phyloP scores from a whole-genome alignment of 495 filamentous ascomycete species.

The Wilcoxina mikolae region DNA sequence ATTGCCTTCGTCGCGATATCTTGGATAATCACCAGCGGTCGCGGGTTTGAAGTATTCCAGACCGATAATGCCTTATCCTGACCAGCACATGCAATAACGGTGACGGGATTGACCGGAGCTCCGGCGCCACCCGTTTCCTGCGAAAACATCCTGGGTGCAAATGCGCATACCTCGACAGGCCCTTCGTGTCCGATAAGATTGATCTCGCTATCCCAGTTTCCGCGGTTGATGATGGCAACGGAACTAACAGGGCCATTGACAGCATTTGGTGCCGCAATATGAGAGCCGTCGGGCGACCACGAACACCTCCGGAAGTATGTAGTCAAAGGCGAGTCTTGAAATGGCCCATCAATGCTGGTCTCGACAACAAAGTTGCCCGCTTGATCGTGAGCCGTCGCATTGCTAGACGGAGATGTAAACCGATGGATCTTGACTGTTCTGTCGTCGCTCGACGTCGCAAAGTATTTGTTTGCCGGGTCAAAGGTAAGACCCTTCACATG shows the following conservation, averaged over 20 bases:
- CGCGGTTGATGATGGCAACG: conserved; percentile 85
- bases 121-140: conserved; percentile 40
- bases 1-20: conserved; percentile 81
- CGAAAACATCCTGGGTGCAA: conserved; percentile 84
- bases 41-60: conserved; percentile 89
- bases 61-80: conserved; percentile 91
- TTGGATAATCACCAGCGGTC: conserved; percentile 75
- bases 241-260: conserved; percentile 95
- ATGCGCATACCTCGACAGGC: conserved; percentile 91
- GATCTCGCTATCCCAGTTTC: conserved; percentile 89
- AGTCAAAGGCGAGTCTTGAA: conserved; percentile 74
- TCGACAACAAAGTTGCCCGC: conserved; percentile 90
- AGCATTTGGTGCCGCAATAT: conserved; percentile 92
- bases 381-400: conserved; percentile 84
- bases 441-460: conserved; percentile 94
- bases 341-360: conserved; percentile 68
- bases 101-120: conserved; percentile 48
- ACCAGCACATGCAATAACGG: conserved; percentile 89
- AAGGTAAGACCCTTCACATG: conserved; percentile 98
- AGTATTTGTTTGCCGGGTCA: conserved; percentile 97
- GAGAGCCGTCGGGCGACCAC: conserved; percentile 93
- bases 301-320: conserved; percentile 95
- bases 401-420: conserved; percentile 80
- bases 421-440: conserved; percentile 92
- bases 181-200: conserved; percentile 95